Evolutionary conservation across 768 basidiomycete species (phyloP), one percentile per base, ranked within the genome.

Genomic region (Ramaria sp.): DNA sequence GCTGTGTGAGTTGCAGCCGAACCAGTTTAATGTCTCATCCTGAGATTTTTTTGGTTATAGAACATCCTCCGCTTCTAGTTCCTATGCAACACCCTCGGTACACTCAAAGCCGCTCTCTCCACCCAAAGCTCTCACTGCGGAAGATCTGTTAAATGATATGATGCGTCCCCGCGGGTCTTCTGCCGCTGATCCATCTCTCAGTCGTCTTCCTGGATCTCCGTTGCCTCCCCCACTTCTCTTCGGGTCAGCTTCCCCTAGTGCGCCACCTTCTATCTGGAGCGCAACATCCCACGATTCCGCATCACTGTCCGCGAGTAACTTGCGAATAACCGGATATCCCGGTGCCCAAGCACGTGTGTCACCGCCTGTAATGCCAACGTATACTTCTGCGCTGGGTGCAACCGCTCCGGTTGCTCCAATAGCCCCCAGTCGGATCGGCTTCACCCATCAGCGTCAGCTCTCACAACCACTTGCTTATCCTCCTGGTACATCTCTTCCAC

Each of bases 211-310:
- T 0, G 46, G 45, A 7, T 48, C 46, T 27, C 45, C 55, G 19
- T 34, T 48, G 20, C 45, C 72, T 73, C 47, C 72, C 78, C 20
- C 70, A 81, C 27, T 82, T 34, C 47, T 58, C 22, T 58, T 86
- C 61, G 77, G 80, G 20, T 74, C 78, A 7, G 78, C 78, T 15
- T 57, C 62, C 4, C 67, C 72, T 2, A 73, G 72, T 61, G 69
- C 69, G n/a, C 71, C 73, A 33, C 72, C 76, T 50, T 86, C 81
- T 1, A 88, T 87, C 41, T 87, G 86, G 86, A 81, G 84, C 3
- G 75, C 82, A 13, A 73, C 78, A 1, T 69, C 71, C 3, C 83
- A 82, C 59, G 78, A 80, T 6, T 57, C 63, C 12, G 52, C 54
- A 70, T 72, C 51, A 63, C 71, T 24, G 63, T 74, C 42, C 12